Base-by-base conservation (phyloP, 805 yeast genomes). In the Kregervanrija pseudodelftensis region DNA sequence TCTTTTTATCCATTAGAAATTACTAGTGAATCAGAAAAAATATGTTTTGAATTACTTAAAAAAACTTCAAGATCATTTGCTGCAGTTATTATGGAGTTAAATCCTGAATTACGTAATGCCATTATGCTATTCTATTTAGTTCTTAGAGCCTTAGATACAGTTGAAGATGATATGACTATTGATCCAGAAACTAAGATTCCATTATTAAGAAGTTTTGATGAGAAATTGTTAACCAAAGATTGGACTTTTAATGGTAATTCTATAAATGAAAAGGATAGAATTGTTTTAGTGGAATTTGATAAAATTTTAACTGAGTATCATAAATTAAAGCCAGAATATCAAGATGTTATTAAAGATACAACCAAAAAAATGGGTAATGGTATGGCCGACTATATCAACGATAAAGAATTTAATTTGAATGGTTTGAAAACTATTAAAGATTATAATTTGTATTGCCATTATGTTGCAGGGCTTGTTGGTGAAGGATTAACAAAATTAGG, bases 391-490 rank as follows among this genome's bases (percentile, higher is more conserved):
- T 93, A 90, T 65, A 80, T 85, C 43, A 69, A 75, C 55, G 80
- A 83, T 58, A 93, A 84, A 42, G 74, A 82, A 50, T 86, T 86
- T 68, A 88, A 87, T 62, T 61, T 76, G 52, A 78, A 79, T 49
- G 98, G 98, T 2, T 81, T 93, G 39, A 69, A 69, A 40, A 87
- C 96, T 1, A 62, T 85, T 38, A 70, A 75, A 49, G 98, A 89
- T 59, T 93, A 85, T 61, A 90, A 93, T 61, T 71, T 83, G 49
- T 93, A 93, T 70, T 93, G 99, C 66, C 90, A 90, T 66, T 87
- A 90, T 59, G 99, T 93, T 47, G 99, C 99, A 1, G 99, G 99
- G 2, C 72, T 93, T 43, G 98, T 93, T 36, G 99, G 99, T 46
- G 96, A 89, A 59, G 99, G 99, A 3, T 72, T 89, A 54, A 89